Evolutionary conservation across 352 stramenopile species (phyloP), one percentile per base, ranked within the genome.

Genomic region (Achlya hypogyna): DNA sequence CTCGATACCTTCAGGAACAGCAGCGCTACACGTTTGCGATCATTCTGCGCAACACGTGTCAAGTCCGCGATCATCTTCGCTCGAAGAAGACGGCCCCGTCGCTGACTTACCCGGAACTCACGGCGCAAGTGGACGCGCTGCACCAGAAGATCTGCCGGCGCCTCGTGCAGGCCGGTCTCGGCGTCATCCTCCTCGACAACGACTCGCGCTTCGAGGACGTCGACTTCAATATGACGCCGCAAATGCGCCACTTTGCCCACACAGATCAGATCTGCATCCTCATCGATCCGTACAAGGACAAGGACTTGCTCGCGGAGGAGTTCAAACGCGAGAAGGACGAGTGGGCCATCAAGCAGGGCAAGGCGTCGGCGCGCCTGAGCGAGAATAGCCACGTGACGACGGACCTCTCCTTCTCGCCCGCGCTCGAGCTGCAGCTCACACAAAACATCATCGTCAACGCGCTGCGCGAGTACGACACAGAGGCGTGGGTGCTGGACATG

Each of bases 401-500:
- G 34, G 77, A 88, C 28, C 86, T 95, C 80, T 90, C 82, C 51
- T 95, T 95, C 67, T 91, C 86, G 45, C 86, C 86, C 0, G 86
- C 86, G 3, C 64, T 95, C 32, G 86, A 95, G 69, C 70, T 95
- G 49, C 86, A 95, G 53, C 64, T 95, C 14, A 95, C 86, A 34
- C 86, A 95, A 74, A 95, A 93, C 58, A 93, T 95, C 59, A 95
- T 95, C 56, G 74, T 88, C 67, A 95, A 95, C 62, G 86, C 86
- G 0, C 85, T 93, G 23, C 80, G 79, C 34, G 86, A 95, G 67
- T 95, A 90, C 40, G 86, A 95, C 64, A 95, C 89, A 69, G 86
- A 95, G 54, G 84, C 91, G 63, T 92, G 86, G 86, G 79, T 93
- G 18, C 82, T 91, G 29, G 84, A 91, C 64, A 78, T 92, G 27